phyloP scores from a whole-genome alignment of 2,329 filamentous ascomycete genomes.

The Aspergillus sp. region DNA sequence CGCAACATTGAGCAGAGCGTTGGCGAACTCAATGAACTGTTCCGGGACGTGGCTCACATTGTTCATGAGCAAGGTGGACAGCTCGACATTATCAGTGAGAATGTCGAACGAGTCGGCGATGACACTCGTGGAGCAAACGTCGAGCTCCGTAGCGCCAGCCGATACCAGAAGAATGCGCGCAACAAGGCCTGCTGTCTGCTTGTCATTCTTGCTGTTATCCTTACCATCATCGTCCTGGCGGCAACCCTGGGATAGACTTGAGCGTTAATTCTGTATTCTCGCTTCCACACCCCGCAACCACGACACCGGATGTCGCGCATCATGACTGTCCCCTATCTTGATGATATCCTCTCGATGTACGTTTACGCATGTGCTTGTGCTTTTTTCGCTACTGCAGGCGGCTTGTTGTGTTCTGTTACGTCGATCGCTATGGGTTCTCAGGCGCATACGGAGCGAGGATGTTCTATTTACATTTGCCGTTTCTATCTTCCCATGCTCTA shows the following conservation, averaged over 20 bases:
- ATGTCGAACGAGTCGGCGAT: slow-evolving; percentile 78
- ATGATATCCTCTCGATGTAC: slow-evolving; percentile 40
- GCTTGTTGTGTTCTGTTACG: slow-evolving; percentile 12
- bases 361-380: slow-evolving; percentile 27
- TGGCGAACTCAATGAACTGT: slow-evolving; percentile 91
- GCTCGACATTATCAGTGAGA: slow-evolving; percentile 82
- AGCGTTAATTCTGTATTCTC: slow-evolving; percentile 22
- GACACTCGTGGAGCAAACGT: slow-evolving; percentile 83
- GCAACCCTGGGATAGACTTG: slow-evolving; percentile 68
- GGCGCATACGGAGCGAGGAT: slow-evolving; percentile 30
- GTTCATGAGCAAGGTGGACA: slow-evolving; percentile 90
- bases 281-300: neutral
- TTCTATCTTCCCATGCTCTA: slow-evolving; percentile 21
- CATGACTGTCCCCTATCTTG: slow-evolving; percentile 21
- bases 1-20: slow-evolving; percentile 97
- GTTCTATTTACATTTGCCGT: slow-evolving; percentile 22
- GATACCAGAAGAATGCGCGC: slow-evolving; percentile 93
- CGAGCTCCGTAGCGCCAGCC: slow-evolving; percentile 80
- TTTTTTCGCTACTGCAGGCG: slow-evolving; percentile 13
- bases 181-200: slow-evolving; percentile 93
- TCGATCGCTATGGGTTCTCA: slow-evolving; percentile 12
- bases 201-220: slow-evolving; percentile 81
- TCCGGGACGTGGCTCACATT: slow-evolving; percentile 97
- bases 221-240: slow-evolving; percentile 86
- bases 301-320: slow-evolving; percentile 12